Percentiles rank a stretch among this genome's conserved stretches.
These are phyloP conservation scores for Paxillus involutus DNA, from an alignment of 768 basidiomycete species.

Conservation along the genomic window DNA sequence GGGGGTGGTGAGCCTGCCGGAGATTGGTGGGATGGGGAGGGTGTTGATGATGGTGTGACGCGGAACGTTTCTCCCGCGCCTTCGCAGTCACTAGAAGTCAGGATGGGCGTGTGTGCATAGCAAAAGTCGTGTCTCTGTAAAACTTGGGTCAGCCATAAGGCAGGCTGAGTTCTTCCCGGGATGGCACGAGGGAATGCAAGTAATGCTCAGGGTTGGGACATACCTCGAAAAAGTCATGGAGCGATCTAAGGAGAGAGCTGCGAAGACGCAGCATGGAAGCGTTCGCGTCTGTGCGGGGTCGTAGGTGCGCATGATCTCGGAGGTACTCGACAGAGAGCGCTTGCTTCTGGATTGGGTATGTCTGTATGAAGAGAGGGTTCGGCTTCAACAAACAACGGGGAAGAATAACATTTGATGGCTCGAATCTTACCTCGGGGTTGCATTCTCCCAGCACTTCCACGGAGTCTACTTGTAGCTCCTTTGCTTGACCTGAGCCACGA, in stretches of 20 bases:
- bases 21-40: constrained; percentile 8
- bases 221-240: constrained; percentile 76
- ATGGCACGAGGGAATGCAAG: not conserved
- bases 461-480: constrained; percentile 51
- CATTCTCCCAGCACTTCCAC: constrained; percentile 55
- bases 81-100: constrained; percentile 93
- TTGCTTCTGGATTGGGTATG: constrained; percentile 93
- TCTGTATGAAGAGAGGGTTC: constrained; percentile 37
- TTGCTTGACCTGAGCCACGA: constrained; percentile 48
- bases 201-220: constrained; percentile 16
- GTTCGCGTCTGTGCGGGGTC: constrained; percentile 71
- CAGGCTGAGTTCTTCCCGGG: not conserved
- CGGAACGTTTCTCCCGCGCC: constrained; percentile 93
- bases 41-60: constrained; percentile 41
- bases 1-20: not conserved
- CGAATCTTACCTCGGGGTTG: constrained; percentile 48
- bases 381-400: constrained; percentile 3
- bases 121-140: constrained; percentile 73
- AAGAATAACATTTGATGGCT: not conserved
- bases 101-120: constrained; percentile 80
- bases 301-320: constrained; percentile 85
- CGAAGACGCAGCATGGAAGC: constrained; percentile 78
- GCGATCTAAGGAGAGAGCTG: constrained; percentile 50
- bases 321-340: constrained; percentile 74
- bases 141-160: constrained; percentile 14